Percentiles rank a stretch among this genome's conserved stretches.
phyloP scores from a whole-genome alignment of 2,329 filamentous ascomycete species.

The Xylariaceae sp. region DNA sequence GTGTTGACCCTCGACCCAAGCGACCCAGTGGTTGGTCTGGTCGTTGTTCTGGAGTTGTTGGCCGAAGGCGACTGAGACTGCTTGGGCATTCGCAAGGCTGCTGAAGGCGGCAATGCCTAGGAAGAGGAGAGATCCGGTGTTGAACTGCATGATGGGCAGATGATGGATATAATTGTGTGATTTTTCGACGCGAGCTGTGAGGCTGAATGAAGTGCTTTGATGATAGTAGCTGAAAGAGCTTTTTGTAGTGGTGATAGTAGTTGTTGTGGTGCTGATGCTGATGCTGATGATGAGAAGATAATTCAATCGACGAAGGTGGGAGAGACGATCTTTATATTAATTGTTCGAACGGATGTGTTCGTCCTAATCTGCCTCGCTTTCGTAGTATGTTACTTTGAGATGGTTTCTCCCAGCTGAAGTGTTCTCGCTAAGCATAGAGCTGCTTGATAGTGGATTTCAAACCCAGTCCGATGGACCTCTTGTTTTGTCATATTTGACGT shows the following conservation, averaged over 20 bases:
- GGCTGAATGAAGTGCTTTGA: background rate
- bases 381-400: no score
- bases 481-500: no score
- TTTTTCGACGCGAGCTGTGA: background rate
- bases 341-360: background rate
- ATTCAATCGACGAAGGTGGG: no score
- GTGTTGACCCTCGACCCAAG: constrained; percentile 20
- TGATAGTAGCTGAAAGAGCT: no score
- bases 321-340: background rate
- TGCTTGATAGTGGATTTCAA: no score
- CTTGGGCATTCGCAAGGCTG: constrained; percentile 21
- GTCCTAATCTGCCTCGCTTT: no score
- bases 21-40: constrained; percentile 30
- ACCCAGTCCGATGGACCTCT: no score
- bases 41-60: constrained; percentile 25
- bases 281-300: no score
- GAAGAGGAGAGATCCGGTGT: constrained; percentile 17
- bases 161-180: constrained; percentile 4
- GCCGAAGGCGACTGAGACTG: constrained; percentile 16
- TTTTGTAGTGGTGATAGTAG: no score
- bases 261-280: no score
- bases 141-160: constrained; percentile 18
- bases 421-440: no score
- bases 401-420: no score
- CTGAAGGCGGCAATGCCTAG: constrained; percentile 25